These are phyloP conservation scores for Beauveria brongniartii DNA, from an alignment of 2,329 filamentous ascomycete species.

Conservation along the genomic window DNA sequence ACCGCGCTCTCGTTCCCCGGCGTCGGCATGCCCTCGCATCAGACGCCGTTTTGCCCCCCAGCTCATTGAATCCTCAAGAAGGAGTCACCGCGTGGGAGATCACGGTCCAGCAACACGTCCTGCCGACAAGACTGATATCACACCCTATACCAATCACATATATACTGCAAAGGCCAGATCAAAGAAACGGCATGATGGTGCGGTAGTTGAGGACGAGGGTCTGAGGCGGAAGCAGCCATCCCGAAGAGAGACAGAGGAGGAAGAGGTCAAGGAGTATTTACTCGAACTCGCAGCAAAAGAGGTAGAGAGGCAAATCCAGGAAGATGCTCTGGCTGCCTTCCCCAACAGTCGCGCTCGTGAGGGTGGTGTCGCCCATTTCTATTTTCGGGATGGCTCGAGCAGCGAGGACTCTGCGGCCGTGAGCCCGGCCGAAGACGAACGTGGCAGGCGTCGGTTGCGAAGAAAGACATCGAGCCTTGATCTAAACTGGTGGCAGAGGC, in stretches of 20 bases:
- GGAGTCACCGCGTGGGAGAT: conserved; percentile 61
- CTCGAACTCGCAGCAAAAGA: conserved; percentile 72
- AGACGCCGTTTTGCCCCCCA: conserved; percentile 61
- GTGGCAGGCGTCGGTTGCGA: conserved; percentile 27
- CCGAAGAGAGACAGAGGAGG: conserved; percentile 65
- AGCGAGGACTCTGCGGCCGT: conserved; percentile 40
- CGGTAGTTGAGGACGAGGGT: conserved; percentile 15
- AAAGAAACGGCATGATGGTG: conserved; percentile 29
- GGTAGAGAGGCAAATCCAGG: conserved; percentile 70
- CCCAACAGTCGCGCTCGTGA: conserved; percentile 63
- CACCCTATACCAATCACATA: conserved; percentile 54
- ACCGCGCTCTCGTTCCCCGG: conserved; percentile 38
- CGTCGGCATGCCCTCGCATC: neutral
- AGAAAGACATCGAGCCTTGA: conserved; percentile 56
- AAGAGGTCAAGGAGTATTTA: conserved; percentile 66
- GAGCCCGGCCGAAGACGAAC: conserved; percentile 24
- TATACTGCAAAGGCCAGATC: conserved; percentile 38
- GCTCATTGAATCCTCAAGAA: conserved; percentile 70
- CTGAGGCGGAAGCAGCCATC: conserved; percentile 28
- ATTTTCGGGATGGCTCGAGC: conserved; percentile 55
- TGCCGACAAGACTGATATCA: conserved; percentile 65
- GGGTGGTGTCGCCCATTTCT: conserved; percentile 64
- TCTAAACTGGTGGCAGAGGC: conserved; percentile 66
- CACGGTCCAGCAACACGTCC: conserved; percentile 52
- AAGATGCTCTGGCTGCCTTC: conserved; percentile 68